Evolutionary conservation across 305 asterid species (phyloP).

Genomic region (Petunia hybrid): DNA sequence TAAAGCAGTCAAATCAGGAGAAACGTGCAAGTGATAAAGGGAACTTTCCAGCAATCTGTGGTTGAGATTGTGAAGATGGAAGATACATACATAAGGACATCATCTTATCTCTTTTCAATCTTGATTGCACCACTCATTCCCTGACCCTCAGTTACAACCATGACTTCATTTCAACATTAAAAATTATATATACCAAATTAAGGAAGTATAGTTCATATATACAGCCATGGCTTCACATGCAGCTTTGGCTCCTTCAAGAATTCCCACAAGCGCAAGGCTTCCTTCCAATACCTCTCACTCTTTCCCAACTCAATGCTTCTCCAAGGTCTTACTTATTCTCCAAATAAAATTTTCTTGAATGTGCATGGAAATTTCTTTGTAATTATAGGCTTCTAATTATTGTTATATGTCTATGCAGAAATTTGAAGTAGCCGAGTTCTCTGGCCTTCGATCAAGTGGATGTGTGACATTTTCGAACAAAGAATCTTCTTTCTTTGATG

Average conservation of each 20-base stretch:
- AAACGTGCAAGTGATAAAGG: background rate
- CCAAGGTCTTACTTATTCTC: conserved; percentile 53
- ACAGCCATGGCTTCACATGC: conserved; percentile 86
- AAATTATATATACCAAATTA: conserved; percentile 17
- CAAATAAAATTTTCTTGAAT: background rate
- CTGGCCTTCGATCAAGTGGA: conserved; percentile 73
- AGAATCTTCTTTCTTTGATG: conserved; percentile 66
- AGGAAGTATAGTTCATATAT: background rate
- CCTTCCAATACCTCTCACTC: conserved; percentile 57
- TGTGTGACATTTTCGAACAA: conserved; percentile 56
- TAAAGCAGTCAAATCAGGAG: too few species aligned
- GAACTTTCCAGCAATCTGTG: conserved; percentile 42
- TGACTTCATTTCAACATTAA: conserved; percentile 36
- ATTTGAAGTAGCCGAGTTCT: conserved; percentile 74
- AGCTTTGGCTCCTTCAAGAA: conserved; percentile 85
- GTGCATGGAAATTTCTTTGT: background rate
- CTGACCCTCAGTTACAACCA: conserved; percentile 51
- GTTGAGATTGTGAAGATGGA: conserved; percentile 52
- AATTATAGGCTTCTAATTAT: background rate
- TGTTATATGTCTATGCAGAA: conserved; percentile 47
- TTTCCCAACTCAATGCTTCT: conserved; percentile 65
- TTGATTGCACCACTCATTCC: conserved; percentile 64
- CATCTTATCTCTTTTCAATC: conserved; percentile 67
- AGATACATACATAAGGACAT: conserved; percentile 39
- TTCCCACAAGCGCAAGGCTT: conserved; percentile 69